phyloP scores from a whole-genome alignment of 805 yeast species.

The Ogataea wickerhamii region DNA sequence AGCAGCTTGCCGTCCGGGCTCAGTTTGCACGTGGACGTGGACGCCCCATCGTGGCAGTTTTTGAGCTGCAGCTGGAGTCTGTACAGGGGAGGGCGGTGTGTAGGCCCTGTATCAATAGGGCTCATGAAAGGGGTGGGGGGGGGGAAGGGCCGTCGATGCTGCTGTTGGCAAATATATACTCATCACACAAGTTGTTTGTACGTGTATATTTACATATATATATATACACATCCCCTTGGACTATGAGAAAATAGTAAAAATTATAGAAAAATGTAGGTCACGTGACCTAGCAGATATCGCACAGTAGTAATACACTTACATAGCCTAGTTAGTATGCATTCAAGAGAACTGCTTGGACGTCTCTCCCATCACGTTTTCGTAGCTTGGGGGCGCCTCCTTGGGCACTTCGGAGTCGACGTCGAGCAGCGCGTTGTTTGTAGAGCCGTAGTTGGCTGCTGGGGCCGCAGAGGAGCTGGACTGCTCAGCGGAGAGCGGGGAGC shows the following conservation, averaged over 20 bases:
- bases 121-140: too few species aligned
- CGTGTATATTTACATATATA: too few species aligned
- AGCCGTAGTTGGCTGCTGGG: conserved; percentile 15
- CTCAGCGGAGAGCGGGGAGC: conserved; percentile 1
- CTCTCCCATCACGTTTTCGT: conserved; percentile 35
- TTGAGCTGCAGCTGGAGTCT: conserved; percentile 11
- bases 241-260: too few species aligned
- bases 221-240: too few species aligned
- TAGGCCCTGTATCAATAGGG: too few species aligned
- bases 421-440: conserved; percentile 5
- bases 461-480: conserved; percentile 8
- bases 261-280: too few species aligned
- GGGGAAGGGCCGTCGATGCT: too few species aligned
- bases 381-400: conserved; percentile 34
- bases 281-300: not conserved
- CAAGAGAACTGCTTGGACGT: conserved; percentile 27
- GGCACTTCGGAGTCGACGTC: conserved; percentile 15
- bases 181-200: too few species aligned
- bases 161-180: too few species aligned
- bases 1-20: conserved; percentile 57
- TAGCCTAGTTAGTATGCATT: not conserved
- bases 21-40: conserved; percentile 48
- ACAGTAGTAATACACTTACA: not conserved
- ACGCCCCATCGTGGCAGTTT: conserved; percentile 12
- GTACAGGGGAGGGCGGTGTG: conserved; percentile 9